Percentiles rank a stretch among this genome's conserved stretches.
phyloP scores from a whole-genome alignment of 805 yeast genomes.

The Kazachstania africana region DNA sequence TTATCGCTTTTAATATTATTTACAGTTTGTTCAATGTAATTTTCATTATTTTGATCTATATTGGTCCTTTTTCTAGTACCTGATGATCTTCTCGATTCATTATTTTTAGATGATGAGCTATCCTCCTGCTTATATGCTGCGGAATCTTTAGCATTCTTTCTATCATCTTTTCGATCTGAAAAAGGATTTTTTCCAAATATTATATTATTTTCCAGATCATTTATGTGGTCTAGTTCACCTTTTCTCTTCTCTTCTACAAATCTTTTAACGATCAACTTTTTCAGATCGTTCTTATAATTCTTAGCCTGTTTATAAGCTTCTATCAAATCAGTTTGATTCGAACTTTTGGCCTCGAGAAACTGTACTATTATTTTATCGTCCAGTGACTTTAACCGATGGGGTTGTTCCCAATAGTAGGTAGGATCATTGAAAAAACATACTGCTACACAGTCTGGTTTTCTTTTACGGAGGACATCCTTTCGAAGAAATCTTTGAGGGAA shows the following conservation, averaged over 20 bases:
- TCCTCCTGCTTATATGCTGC: too few species aligned
- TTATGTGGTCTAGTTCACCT: constrained; percentile 11
- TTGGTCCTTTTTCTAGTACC: not conserved
- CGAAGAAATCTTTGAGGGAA: constrained; percentile 24
- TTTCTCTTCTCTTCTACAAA: constrained; percentile 16
- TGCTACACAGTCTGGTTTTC: constrained; percentile 18
- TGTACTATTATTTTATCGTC: constrained; percentile 6
- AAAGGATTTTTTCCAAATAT: constrained; percentile 22
- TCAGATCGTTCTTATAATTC: constrained; percentile 10
- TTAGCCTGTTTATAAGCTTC: constrained; percentile 22
- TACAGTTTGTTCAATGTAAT: not conserved
- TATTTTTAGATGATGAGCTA: not conserved
- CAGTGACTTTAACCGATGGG: constrained; percentile 15
- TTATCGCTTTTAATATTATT: too few species aligned
- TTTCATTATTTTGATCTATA: too few species aligned
- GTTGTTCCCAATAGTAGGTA: constrained; percentile 26
- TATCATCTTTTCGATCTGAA: constrained; percentile 6
- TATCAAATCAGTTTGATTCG: constrained; percentile 13
- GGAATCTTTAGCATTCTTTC: not conserved
- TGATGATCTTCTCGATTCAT: not conserved
- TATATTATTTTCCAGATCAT: constrained; percentile 7
- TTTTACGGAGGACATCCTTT: constrained; percentile 19
- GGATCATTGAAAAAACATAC: constrained; percentile 28
- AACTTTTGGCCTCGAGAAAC: constrained; percentile 9
- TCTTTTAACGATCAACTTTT: constrained; percentile 16